phyloP scores from a whole-genome alignment of 2,329 filamentous ascomycete species.

The Mollisia scopiformis region DNA sequence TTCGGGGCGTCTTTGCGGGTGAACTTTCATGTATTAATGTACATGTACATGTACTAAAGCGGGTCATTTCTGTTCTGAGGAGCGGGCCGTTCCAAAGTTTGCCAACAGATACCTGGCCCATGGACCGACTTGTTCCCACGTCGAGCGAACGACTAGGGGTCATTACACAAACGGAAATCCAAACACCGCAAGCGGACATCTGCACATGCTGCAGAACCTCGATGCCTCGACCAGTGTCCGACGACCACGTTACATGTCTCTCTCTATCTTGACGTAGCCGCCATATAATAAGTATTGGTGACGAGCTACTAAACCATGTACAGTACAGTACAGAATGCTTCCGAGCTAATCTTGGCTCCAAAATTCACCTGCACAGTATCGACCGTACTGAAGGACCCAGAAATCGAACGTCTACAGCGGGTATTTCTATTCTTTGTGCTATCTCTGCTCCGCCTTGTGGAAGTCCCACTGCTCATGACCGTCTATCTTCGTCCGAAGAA shows the following conservation, averaged over 20 bases:
- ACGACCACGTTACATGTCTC: neutral
- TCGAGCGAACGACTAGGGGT: neutral
- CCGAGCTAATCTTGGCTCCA: neutral
- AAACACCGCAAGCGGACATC: neutral
- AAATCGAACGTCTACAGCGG: neutral
- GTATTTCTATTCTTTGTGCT: neutral
- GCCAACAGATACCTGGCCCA: neutral
- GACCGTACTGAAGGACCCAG: neutral
- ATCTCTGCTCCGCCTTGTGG: neutral
- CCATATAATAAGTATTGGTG: constrained; percentile 6
- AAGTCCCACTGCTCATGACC: neutral
- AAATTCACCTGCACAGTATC: neutral
- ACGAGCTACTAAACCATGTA: neutral
- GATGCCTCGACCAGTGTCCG: neutral
- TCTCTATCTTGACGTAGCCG: neutral
- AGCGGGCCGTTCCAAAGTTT: neutral
- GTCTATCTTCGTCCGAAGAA: neutral
- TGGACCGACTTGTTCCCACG: too few species aligned
- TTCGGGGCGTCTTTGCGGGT: neutral
- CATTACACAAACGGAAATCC: neutral
- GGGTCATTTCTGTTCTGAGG: constrained; percentile 2
- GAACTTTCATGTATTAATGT: neutral
- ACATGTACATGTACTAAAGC: neutral
- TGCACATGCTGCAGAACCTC: neutral
- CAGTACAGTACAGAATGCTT: too few species aligned